Base-by-base conservation (phyloP, 2,329 filamentous ascomycete genomes). In the Ophiostoma sp. region DNA sequence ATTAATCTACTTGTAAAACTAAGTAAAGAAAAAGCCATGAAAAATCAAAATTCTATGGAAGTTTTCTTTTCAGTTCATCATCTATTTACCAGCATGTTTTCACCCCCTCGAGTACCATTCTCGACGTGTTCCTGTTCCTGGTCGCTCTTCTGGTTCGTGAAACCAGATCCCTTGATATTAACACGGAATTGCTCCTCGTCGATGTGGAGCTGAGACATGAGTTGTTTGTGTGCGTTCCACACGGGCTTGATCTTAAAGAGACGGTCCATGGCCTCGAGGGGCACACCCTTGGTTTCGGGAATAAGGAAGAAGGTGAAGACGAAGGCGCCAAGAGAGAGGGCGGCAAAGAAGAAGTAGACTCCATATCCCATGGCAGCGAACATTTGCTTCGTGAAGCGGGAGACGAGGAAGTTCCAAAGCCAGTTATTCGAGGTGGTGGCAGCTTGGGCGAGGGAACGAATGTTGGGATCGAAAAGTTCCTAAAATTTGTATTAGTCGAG, bases 401-500 rank as follows among this genome's bases (percentile, higher is more conserved):
- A 86, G 76, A 93, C 87, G 78, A 93, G 85, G 79, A 93, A 92
- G 80, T 92, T 93, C 84, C 84, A 91, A 78, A 91, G 85, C 91
- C 91, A 93, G 81, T 93, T 93, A 81, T 88, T 91, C 1, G 89
- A 88, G 0, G 91, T 88, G 0, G 92, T 92, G 52, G 87, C 91
- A 11, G 92, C 91, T 79, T 93, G 91, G 1, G 91, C 92, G 0
- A 94, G 85, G 0, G 89, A 88, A 70, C 91, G 86, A 19, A 89
- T 88, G 81, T 91, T 91, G 75, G 89, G 87, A 77, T 91, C 88
- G 80, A 93, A 94, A 85, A 94, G 93, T 80, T 94, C 91, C 0
- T 42, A 12, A 42, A 42, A 39, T 42, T 2, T 8, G 9, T 3
- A 12, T 42, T 42, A 42, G 39, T 12, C 6, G 15, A 9, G 39